Base-by-base conservation (phyloP, 257 asterid species). In the Scutellaria minor region DNA sequence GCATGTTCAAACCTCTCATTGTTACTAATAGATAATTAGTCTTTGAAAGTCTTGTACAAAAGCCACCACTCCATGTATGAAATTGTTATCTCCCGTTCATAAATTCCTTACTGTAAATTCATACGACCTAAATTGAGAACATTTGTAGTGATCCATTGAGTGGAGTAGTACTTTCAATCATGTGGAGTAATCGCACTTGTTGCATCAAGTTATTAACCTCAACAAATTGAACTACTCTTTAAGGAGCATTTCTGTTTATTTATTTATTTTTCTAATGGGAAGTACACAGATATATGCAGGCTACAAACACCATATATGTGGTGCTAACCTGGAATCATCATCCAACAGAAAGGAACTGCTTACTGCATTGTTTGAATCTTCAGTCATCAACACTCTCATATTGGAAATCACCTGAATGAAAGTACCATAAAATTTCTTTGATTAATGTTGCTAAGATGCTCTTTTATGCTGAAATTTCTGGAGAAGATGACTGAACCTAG, bases 301-400 rank as follows among this genome's bases (percentile, higher is more conserved):
- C 63, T 6, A 12, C 8, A 8, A 54, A 48, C 10, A 8, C 6
- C 27, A 13, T 61, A 39, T 55, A 60, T 7, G 18, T 9, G 64
- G 72, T 64, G 78, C 89, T 54, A 58, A 94, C 98, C 97, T 94
- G 65, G 98, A 94, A 84, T 94, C 98, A 66, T 94, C 98, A 70
- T 94, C 98, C 86, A 94, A 78, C 79, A 94, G 84, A 85, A 94
- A 94, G 62, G 98, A 94, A 83, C 85, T 94, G 88, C 97, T 91
- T 67, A 91, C 96, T 65, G 98, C 97, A 6, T 87, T 87, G 69
- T 89, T 94, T 35, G 97, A 82, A 78, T 94, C 98, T 82, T 94
- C 98, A 5, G 96, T 88, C 98, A 94, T 94, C 91, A 90, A 80
- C 68, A 81, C 83, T 79, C 98, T 88, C 96, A 94, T 94, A 79